Evolutionary conservation across 768 basidiomycete genomes (phyloP).

Genomic region (Postia placenta): DNA sequence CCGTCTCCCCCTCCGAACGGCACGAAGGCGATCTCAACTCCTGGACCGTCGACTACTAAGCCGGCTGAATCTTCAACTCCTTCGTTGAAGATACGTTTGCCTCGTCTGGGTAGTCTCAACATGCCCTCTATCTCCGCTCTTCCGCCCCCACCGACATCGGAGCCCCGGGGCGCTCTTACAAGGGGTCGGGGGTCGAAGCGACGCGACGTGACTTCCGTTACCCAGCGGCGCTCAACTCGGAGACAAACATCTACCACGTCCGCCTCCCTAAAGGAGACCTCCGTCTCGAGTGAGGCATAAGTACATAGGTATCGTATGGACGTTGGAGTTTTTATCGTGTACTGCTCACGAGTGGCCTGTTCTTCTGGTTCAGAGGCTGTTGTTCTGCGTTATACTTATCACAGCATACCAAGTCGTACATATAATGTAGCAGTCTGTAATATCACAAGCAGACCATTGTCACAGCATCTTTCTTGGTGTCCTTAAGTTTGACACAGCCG

Average conservation of each 20-base stretch:
- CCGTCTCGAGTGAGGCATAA: conserved; percentile 14
- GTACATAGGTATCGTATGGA: too few species aligned
- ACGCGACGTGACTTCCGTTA: conserved; percentile 1
- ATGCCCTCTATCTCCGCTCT: conserved; percentile 3
- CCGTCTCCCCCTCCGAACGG: not conserved
- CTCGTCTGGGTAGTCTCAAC: conserved; percentile 15
- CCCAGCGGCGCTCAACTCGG: conserved; percentile 16
- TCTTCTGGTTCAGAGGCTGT: not conserved
- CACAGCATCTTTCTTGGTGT: not conserved
- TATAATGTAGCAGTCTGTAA: not conserved
- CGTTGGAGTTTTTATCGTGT: too few species aligned
- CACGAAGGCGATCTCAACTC: conserved; percentile 2
- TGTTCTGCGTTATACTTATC: not conserved
- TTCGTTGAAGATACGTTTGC: conserved; percentile 25
- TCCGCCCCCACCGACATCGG: conserved; percentile 6
- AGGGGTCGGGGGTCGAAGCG: conserved; percentile 1
- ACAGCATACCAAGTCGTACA: not conserved
- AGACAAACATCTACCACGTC: conserved; percentile 17
- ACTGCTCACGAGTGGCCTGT: too few species aligned
- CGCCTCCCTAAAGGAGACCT: conserved; percentile 14
- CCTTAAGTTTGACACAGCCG: too few species aligned
- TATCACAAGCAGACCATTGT: not conserved
- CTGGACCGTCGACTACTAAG: conserved; percentile 19
- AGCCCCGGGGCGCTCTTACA: conserved; percentile 2
- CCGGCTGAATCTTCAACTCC: conserved; percentile 14